Conservation (phyloP, 345 rosid genomes). For the Salix koriyanagi region DNA sequence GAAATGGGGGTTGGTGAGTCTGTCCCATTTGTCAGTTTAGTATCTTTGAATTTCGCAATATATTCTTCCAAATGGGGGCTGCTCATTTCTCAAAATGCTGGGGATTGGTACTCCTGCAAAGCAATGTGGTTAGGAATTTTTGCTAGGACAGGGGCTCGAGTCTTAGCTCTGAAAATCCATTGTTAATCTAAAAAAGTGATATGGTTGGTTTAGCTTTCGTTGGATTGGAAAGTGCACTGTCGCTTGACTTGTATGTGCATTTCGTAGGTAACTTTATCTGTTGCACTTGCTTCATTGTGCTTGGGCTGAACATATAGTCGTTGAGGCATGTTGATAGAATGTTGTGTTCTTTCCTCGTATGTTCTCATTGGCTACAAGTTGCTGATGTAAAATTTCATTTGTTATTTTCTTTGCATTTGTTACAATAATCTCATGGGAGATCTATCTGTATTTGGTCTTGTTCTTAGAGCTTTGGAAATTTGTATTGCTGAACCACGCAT, state of each 20-base stretch:
- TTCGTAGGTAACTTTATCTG: background rate
- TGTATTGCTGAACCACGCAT: background rate
- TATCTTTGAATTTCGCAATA: background rate
- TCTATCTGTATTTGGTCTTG: background rate
- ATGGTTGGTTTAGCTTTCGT: no score
- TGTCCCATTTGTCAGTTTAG: background rate
- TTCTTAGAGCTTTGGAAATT: background rate
- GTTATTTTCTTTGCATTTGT: background rate
- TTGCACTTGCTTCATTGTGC: background rate
- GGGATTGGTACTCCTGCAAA: no score
- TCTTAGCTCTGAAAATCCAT: no score
- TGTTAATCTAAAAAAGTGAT: no score
- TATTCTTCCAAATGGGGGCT: background rate
- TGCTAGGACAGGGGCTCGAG: no score
- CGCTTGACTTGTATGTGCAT: background rate
- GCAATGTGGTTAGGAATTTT: no score
- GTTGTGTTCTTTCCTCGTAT: background rate
- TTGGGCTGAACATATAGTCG: background rate
- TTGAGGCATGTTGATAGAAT: background rate
- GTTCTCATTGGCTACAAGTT: background rate
- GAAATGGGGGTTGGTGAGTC: slow-evolving; percentile 77
- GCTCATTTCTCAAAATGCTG: background rate
- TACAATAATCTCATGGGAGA: background rate
- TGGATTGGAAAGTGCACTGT: no score
- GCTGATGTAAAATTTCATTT: background rate